These are phyloP conservation scores for Skeletonema tropicum DNA, from an alignment of 108 stramenopile species.

Conservation along the genomic window DNA sequence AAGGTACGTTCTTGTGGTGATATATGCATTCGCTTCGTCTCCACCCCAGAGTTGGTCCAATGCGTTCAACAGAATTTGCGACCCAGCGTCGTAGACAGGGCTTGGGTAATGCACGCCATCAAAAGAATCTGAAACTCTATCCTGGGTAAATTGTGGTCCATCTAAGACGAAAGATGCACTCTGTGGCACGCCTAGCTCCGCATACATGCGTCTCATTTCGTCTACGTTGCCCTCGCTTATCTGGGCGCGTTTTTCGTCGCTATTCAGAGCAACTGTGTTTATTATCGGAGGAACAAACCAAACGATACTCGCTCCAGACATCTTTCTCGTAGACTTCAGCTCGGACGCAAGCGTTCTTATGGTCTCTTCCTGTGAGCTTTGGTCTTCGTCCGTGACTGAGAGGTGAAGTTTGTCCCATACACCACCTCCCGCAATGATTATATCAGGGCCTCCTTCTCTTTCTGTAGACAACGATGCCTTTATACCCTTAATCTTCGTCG, in stretches of 20 bases:
- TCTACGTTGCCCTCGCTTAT: conserved; percentile 54
- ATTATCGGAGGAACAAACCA: conserved; percentile 56
- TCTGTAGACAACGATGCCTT: conserved; percentile 6
- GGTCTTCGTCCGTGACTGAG: conserved; percentile 53
- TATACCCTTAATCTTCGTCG: conserved; percentile 39
- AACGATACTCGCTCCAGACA: conserved; percentile 12
- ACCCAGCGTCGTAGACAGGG: conserved; percentile 51
- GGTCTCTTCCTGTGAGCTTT: conserved; percentile 32
- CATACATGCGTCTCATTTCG: conserved; percentile 44
- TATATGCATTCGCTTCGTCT: neutral
- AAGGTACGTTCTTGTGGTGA: conserved; percentile 2
- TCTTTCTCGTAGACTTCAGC: conserved; percentile 20
- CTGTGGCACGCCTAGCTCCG: conserved; percentile 29
- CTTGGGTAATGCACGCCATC: conserved; percentile 60
- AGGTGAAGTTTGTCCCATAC: conserved; percentile 50
- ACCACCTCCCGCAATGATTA: conserved; percentile 45
- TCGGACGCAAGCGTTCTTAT: conserved; percentile 42
- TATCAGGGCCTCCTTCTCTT: conserved; percentile 24
- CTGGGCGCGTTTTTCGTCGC: conserved; percentile 51
- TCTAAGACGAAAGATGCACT: conserved; percentile 52
- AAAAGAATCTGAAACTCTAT: conserved; percentile 39
- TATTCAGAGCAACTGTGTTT: conserved; percentile 51
- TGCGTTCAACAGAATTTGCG: conserved; percentile 31
- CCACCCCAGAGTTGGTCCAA: conserved; percentile 12
- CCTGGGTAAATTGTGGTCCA: conserved; percentile 45